Conservation (phyloP, 2,329 filamentous ascomycete species). For the Pyrenophora seminiperda region DNA sequence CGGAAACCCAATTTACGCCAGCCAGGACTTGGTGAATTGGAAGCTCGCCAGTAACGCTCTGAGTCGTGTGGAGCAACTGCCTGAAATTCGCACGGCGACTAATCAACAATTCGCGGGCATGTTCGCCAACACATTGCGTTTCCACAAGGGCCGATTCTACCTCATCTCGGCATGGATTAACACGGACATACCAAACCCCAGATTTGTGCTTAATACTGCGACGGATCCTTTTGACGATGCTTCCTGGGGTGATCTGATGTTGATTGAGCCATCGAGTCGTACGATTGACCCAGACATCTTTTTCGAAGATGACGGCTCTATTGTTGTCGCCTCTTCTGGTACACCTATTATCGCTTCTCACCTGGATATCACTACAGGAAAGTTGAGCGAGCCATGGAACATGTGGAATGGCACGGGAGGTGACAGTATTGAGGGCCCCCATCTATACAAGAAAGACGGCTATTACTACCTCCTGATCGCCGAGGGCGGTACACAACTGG, state of each 20-base stretch:
- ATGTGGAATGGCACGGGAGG: constrained; percentile 27
- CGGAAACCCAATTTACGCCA: constrained; percentile 58
- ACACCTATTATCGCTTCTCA: constrained; percentile 23
- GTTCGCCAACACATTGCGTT: constrained; percentile 29
- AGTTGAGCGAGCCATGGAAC: constrained; percentile 34
- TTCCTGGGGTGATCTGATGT: constrained; percentile 25
- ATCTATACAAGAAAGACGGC: constrained; percentile 46
- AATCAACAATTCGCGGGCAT: constrained; percentile 20
- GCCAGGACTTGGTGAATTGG: constrained; percentile 50
- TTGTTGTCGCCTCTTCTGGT: constrained; percentile 49
- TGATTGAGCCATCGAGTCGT: constrained; percentile 24
- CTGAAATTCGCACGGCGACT: constrained; percentile 10
- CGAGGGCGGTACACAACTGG: constrained; percentile 44
- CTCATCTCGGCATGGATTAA: constrained; percentile 25
- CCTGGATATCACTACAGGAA: constrained; percentile 44
- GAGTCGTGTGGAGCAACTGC: constrained; percentile 25
- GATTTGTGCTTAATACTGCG: constrained; percentile 20
- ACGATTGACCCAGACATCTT: constrained; percentile 58
- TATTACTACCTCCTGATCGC: constrained; percentile 42
- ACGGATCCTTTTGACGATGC: constrained; percentile 20
- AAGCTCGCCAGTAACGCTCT: constrained; percentile 23
- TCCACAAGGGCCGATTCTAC: constrained; percentile 32
- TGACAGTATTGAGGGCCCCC: constrained; percentile 42
- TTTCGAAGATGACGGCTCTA: constrained; percentile 62
- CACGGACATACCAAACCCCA: neutral